Conservation (phyloP, 495 filamentous ascomycete genomes). For the Penicillium cataractarum region DNA sequence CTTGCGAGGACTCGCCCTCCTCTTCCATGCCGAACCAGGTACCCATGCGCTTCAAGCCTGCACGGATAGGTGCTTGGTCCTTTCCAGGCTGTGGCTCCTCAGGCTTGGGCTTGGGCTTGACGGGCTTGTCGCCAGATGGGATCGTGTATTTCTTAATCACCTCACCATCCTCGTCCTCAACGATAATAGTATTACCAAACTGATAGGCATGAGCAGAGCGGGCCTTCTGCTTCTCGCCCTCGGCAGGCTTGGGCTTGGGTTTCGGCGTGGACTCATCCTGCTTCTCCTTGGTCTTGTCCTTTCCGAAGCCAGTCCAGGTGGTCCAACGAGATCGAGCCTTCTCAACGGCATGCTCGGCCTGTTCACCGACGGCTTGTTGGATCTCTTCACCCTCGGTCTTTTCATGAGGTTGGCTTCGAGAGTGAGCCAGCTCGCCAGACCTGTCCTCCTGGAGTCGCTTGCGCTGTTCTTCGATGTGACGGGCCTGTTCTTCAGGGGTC, state of each 20-base stretch:
- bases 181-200: slow-evolving; percentile 95
- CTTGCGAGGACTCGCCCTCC: slow-evolving; percentile 48
- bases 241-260: slow-evolving; percentile 21
- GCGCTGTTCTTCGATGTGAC: slow-evolving; percentile 59
- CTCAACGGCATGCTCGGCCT: slow-evolving; percentile 34
- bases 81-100: slow-evolving; percentile 30
- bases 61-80: slow-evolving; percentile 44
- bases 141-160: slow-evolving; percentile 97
- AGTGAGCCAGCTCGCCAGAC: slow-evolving; percentile 44
- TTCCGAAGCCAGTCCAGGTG: slow-evolving; percentile 47
- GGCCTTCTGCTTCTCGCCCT: slow-evolving; percentile 27
- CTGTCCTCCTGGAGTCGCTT: slow-evolving; percentile 63
- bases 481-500: slow-evolving; percentile 48
- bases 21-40: slow-evolving; percentile 63
- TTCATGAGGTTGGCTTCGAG: slow-evolving; percentile 46
- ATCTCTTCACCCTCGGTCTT: slow-evolving; percentile 51
- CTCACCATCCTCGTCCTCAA: slow-evolving; percentile 96
- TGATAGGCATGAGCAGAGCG: slow-evolving; percentile 88
- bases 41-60: slow-evolving; percentile 60
- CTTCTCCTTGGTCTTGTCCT: slow-evolving; percentile 25
- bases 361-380: slow-evolving; percentile 37
- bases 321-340: slow-evolving; percentile 42
- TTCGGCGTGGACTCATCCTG: slow-evolving; percentile 24
- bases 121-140: slow-evolving; percentile 47
- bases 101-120: slow-evolving; percentile 24